phyloP scores from a whole-genome alignment of 192 early-diverging fungal genomes.

The Gryganskiella cystojenkinii region DNA sequence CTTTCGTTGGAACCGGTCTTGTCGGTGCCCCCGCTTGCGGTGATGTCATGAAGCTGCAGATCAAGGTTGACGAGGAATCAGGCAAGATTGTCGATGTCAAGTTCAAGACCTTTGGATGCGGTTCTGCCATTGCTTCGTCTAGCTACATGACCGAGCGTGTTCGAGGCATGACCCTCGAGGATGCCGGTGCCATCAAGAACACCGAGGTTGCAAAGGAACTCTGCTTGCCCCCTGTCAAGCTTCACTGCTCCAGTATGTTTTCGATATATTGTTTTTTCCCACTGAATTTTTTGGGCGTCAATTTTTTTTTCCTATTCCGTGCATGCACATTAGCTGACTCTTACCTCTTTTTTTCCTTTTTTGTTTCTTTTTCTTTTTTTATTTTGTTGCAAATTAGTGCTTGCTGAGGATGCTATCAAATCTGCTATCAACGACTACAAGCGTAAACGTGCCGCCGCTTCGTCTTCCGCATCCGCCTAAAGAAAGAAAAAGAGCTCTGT shows the following conservation, averaged over 20 bases:
- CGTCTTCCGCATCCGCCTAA: conserved; percentile 19
- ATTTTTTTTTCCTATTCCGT: background rate
- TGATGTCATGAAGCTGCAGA: conserved; percentile 96
- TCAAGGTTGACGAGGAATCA: conserved; percentile 90
- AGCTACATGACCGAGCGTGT: conserved; percentile 95
- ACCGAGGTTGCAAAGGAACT: conserved; percentile 98
- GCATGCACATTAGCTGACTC: conserved; percentile 3
- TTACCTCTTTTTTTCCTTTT: conserved; percentile 11
- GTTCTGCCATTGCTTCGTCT: conserved; percentile 95
- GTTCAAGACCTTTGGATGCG: conserved; percentile 99
- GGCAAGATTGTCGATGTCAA: conserved; percentile 96
- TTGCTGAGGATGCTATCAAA: conserved; percentile 99
- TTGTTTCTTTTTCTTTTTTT: conserved; percentile 10
- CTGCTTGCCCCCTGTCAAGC: conserved; percentile 94
- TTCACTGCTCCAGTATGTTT: conserved; percentile 95
- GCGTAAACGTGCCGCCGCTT: conserved; percentile 73
- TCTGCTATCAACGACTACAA: conserved; percentile 98
- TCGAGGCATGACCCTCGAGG: conserved; percentile 91
- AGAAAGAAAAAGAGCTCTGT: too few relatives aligned
- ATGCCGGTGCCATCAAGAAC: conserved; percentile 94
- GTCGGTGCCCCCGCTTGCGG: conserved; percentile 91
- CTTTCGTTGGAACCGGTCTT: conserved; percentile 95
- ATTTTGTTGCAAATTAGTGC: conserved; percentile 70
- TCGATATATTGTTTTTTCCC: background rate
- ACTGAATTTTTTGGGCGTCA: background rate